phyloP scores from a whole-genome alignment of 306 rosid genomes.

The Adenanthera pavonina region DNA sequence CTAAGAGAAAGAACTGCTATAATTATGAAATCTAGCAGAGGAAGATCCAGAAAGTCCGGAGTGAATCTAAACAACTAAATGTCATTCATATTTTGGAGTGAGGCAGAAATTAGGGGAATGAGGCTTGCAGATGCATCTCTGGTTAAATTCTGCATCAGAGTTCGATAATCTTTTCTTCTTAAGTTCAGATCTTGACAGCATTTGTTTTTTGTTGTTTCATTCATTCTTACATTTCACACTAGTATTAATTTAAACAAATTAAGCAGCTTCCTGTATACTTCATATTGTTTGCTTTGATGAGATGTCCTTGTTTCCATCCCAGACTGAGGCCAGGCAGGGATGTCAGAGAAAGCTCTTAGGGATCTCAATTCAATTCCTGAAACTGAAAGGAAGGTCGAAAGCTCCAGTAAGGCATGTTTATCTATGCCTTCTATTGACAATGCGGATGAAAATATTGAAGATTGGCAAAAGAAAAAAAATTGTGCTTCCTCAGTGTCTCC shows the following conservation, averaged over 20 bases:
- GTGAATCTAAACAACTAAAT: conserved; percentile 20
- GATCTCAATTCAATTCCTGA: conserved; percentile 76
- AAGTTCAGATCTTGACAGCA: conserved; percentile 36
- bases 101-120: conserved; percentile 8
- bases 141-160: conserved; percentile 1
- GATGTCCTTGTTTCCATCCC: conserved; percentile 35
- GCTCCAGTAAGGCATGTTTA: conserved; percentile 63
- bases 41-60: conserved; percentile 1
- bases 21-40: not conserved
- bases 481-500: conserved; percentile 53
- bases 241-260: not conserved
- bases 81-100: not conserved
- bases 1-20: not conserved
- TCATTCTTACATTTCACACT: not conserved
- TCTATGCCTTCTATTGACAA: conserved; percentile 56
- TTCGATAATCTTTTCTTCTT: conserved; percentile 26
- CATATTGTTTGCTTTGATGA: conserved; percentile 33
- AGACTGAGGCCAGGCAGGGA: conserved; percentile 52
- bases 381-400: conserved; percentile 72
- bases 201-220: conserved; percentile 24
- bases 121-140: conserved; percentile 7
- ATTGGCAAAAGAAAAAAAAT: conserved; percentile 55
- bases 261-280: conserved; percentile 14
- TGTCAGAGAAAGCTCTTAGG: conserved; percentile 88
- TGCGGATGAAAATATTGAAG: conserved; percentile 64